Evolutionary conservation across 2,329 filamentous ascomycete species (phyloP).

Genomic region (Aspergillus candidus): DNA sequence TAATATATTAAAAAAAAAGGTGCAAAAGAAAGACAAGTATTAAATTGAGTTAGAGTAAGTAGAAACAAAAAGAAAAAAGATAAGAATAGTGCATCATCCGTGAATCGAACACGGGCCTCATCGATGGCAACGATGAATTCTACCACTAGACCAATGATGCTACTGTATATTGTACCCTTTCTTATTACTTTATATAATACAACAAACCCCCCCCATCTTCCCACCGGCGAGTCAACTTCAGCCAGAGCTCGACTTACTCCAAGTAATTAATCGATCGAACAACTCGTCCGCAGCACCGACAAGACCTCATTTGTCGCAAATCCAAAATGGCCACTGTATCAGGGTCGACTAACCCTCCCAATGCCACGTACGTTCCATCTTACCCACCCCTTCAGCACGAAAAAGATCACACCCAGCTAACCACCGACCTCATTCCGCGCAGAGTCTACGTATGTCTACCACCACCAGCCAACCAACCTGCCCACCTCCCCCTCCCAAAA

Average conservation of each 20-base stretch:
- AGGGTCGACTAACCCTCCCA: constrained; percentile 29
- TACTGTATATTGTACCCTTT: constrained; percentile 1
- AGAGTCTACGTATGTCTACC: constrained; percentile 37
- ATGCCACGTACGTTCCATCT: constrained; percentile 33
- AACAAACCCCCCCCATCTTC: background rate
- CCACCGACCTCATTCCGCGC: constrained; percentile 10
- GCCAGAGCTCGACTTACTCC: constrained; percentile 1
- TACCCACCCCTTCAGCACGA: too few relatives aligned
- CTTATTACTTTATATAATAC: accelerated
- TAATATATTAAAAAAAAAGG: background rate
- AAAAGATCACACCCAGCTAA: constrained; percentile 5
- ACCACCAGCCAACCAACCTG: constrained; percentile 8
- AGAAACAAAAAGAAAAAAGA: constrained; percentile 7
- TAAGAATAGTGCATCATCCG: constrained; percentile 36
- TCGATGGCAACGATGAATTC: constrained; percentile 44
- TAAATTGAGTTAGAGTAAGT: background rate
- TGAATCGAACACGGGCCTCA: constrained; percentile 44
- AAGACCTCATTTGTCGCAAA: constrained; percentile 23
- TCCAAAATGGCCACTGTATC: constrained; percentile 34
- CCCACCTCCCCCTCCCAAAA: constrained; percentile 3
- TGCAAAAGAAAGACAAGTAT: background rate
- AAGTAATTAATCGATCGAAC: background rate
- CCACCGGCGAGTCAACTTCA: constrained; percentile 1
- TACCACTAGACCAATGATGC: constrained; percentile 43
- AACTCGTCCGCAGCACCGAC: constrained; percentile 6